Conservation (phyloP, 306 rosid genomes). For the Fragaria nilgerrensis region DNA sequence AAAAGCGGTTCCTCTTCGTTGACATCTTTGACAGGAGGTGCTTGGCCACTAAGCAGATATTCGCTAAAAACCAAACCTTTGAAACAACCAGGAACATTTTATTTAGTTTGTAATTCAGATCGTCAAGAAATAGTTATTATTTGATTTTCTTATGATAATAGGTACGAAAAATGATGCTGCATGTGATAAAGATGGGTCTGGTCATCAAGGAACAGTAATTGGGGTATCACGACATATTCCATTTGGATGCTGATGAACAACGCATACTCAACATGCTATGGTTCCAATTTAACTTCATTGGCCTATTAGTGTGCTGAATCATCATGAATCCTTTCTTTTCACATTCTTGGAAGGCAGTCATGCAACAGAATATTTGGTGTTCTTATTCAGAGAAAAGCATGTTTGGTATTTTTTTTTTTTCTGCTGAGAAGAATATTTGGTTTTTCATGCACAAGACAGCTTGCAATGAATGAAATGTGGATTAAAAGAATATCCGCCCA, state of each 20-base stretch:
- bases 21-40: constrained; percentile 81
- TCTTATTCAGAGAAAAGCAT: no score
- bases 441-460: not conserved
- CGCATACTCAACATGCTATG: not conserved
- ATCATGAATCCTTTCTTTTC: not conserved
- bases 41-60: constrained; percentile 85
- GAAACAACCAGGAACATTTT: constrained; percentile 25
- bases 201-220: not conserved
- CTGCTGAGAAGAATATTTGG: not conserved
- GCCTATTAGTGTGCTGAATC: not conserved
- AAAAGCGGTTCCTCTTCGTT: constrained; percentile 89
- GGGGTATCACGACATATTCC: not conserved
- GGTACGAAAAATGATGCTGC: not conserved
- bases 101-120: not conserved
- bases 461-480: not conserved
- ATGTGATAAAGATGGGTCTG: not conserved
- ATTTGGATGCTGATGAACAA: not conserved
- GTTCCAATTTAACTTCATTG: not conserved
- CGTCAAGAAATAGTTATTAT: not conserved
- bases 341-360: not conserved
- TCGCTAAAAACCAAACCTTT: constrained; percentile 92
- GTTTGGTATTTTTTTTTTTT: not conserved
- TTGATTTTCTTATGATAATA: not conserved
- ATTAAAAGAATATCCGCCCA: no score
- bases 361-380: not conserved